Evolutionary conservation across 805 yeast species (phyloP), one percentile per base, ranked within the genome.

Genomic region (Saccharomyces kudriavzevii): DNA sequence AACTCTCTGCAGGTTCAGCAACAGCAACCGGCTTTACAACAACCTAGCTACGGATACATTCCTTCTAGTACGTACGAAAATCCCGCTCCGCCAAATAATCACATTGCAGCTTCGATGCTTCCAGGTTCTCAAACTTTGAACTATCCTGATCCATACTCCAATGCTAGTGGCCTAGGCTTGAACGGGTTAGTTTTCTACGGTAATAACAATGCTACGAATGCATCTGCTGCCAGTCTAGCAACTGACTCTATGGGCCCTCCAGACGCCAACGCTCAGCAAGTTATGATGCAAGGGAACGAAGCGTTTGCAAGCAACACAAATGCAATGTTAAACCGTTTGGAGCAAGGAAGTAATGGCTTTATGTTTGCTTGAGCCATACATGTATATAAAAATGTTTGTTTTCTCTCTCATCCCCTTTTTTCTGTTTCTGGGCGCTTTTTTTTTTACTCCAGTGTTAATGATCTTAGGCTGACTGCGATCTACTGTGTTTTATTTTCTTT

Each of bases 281-380:
- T 35, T 35, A n/a, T 35, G 11, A 17, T 35, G 43, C 43, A 35
- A 35, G 43, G 43, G 4, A 35, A 17, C 43, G 43, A 35, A 35
- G 43, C 43, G 22, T 9, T 35, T 35, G 43, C 17, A 9, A 35
- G 17, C 31, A 47, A 9, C 50, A 51, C 20, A 47, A 47, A 46
- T 35, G 46, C 50, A 35, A 51, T 31, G 27, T 46, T 62, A 35
- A 58, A 59, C 35, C 56, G 66, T 47, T 51, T 64, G 50, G 67
- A 64, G 50, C 56, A 55, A 48, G 66, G 62, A 6, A 64, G 67
- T 49, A 64, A 62, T 40, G 66, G 65, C 4, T 55, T 50, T 45
- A 50, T 57, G 45, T 59, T 58, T 50, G 59, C 63, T 49, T 62
- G 51, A 54, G 43, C 43, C 10, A 27, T 46, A 20, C 49, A 17